Percentiles rank a stretch among this genome's conserved stretches.
phyloP scores from a whole-genome alignment of 2,329 filamentous ascomycete species.

The Knufia fluminis region DNA sequence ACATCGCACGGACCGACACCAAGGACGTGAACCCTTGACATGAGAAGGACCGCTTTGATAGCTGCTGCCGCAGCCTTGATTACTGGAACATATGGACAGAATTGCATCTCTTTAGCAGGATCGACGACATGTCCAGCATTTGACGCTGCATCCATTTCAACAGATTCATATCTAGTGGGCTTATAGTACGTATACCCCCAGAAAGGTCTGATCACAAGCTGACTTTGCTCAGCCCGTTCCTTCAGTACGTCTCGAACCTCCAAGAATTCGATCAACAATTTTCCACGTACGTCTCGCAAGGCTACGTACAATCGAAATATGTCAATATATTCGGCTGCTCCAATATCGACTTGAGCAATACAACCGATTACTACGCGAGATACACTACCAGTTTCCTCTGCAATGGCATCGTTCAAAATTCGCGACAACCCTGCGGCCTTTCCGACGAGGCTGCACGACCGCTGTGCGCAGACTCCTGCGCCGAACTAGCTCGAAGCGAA shows the following conservation, averaged over 20 bases:
- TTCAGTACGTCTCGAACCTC: slow-evolving; percentile 67
- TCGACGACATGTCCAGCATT: slow-evolving; percentile 68
- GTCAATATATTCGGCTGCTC: slow-evolving; percentile 70
- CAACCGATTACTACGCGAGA: slow-evolving; percentile 76
- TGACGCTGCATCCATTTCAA: slow-evolving; percentile 61
- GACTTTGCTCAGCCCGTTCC: slow-evolving; percentile 59
- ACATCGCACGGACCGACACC: slow-evolving; percentile 2
- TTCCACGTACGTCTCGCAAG: slow-evolving; percentile 60
- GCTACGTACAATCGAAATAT: slow-evolving; percentile 74
- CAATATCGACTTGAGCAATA: slow-evolving; percentile 65
- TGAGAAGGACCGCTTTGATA: slow-evolving; percentile 2
- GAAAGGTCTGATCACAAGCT: slow-evolving; percentile 23
- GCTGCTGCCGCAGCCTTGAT: slow-evolving; percentile 7
- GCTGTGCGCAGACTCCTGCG: slow-evolving; percentile 83
- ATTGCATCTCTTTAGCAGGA: slow-evolving; percentile 58
- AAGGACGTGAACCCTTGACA: not conserved
- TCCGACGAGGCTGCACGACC: slow-evolving; percentile 57
- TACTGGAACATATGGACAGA: not conserved
- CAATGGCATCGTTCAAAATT: slow-evolving; percentile 89
- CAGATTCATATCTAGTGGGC: slow-evolving; percentile 46
- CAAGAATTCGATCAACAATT: slow-evolving; percentile 70
- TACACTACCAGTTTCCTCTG: slow-evolving; percentile 89
- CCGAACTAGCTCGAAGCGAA: slow-evolving; percentile 79
- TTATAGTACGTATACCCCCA: slow-evolving; percentile 51
- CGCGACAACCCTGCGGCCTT: slow-evolving; percentile 59